Evolutionary conservation across 768 basidiomycete genomes (phyloP), one percentile per base, ranked within the genome.

Genomic region (Mycena haematopus): DNA sequence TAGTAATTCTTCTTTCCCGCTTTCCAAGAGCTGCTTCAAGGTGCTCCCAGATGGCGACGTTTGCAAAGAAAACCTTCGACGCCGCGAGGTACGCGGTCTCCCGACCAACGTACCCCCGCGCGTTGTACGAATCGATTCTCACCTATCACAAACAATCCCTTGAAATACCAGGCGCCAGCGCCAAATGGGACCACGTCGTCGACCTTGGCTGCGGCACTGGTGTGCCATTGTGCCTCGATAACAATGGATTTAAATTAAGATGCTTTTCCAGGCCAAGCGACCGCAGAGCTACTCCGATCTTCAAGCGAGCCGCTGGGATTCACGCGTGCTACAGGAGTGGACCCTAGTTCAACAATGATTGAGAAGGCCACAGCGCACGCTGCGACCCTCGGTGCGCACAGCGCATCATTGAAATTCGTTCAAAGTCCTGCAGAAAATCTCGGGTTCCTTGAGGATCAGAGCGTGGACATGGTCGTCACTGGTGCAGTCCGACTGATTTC

Each of bases 1-100:
- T n/a, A n/a, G n/a, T n/a, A n/a, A n/a, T n/a, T n/a, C n/a, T n/a
- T n/a, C n/a, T n/a, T n/a, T n/a, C n/a, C n/a, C n/a, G n/a, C n/a
- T n/a, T n/a, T n/a, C n/a, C n/a, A n/a, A n/a, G n/a, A n/a, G n/a
- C n/a, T n/a, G n/a, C n/a, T n/a, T n/a, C n/a, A n/a, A n/a, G n/a
- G n/a, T n/a, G n/a, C n/a, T n/a, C n/a, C n/a, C n/a, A n/a, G n/a
- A 93, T 94, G 92, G 79, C 92, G 7, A 90, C 90, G 0, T 95
- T 93, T 68, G 84, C 86, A 15, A 88, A 89, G 65, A 71, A 81
- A 0, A 81, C 86, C 0, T 95, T 92, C 76, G 85, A 91, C 70
- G 83, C 90, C 0, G 75, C 82, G 5, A 72, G 77, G 2, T 94
- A 95, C 68, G 86, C 91, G 1, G 78, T 86, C 5, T 84, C 82